Base-by-base conservation (phyloP, 495 filamentous ascomycete species). In the Penicillium desertorum region DNA sequence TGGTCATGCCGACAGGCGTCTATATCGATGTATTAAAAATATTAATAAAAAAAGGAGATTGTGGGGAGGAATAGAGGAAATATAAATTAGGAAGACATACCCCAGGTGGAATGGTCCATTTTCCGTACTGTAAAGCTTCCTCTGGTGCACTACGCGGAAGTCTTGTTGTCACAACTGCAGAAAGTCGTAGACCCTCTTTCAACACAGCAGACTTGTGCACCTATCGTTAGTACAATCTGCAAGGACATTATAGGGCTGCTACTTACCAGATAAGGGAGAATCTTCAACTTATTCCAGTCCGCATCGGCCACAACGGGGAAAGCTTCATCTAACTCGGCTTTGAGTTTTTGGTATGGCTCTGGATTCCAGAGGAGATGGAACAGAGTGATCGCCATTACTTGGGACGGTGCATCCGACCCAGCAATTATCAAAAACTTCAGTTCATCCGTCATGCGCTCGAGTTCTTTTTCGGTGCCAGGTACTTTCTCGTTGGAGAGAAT, bases 231-330 rank as follows among this genome's bases (percentile, higher is more conserved):
- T 37, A 6, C 4, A 37, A 3, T n/a, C 4, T n/a, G 7, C 1
- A 14, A n/a, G 14, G 14, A 37, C 2, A 37, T 3, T 14, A 34
- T 1, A 34, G 32, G 14, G 16, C 6, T n/a, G 8, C 10, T 22
- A 17, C 8, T 32, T 49, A 74, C 71, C 47, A 84, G 58, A 59
- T 81, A 81, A 2, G 79, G 76, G 0, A 82, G 64, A 3, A 64
- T 45, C 45, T 83, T 77, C 14, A 84, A 64, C 46, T 74, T 57
- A 3, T 56, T 14, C 55, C 57, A 62, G 11, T 39, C 25, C 10
- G 50, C 50, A 12, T 43, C 45, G 6, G 14, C 4, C 34, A 45
- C 58, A n/a, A 59, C 62, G 2, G 70, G 69, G 27, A 75, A 56
- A 5, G 65, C 61, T 11, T 29, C 45, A 45, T 63, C 51, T 32